phyloP scores from a whole-genome alignment of 2,329 filamentous ascomycete species.

The Aspergillus nomiae region DNA sequence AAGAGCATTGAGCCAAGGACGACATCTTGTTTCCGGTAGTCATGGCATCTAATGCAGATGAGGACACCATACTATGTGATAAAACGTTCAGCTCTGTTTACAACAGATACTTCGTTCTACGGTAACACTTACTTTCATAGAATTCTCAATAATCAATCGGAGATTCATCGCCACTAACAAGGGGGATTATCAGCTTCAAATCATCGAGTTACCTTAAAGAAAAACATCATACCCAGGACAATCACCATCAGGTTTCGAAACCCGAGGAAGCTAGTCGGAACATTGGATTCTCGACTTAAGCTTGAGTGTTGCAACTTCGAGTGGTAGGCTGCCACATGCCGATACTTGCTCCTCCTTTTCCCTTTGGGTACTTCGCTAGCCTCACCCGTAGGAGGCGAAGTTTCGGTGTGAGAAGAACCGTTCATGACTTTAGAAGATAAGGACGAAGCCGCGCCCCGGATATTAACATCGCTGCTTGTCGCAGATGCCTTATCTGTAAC shows the following conservation, averaged over 20 bases:
- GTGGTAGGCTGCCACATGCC: constrained; percentile 89
- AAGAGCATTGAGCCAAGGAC: constrained; percentile 76
- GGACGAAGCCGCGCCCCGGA: background rate
- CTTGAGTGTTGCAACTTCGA: constrained; percentile 71
- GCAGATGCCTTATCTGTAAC: background rate
- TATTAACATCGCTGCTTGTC: background rate
- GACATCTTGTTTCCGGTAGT: constrained; percentile 78
- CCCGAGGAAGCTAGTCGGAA: constrained; percentile 81
- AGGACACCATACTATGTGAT: constrained; percentile 79
- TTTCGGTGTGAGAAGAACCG: constrained; percentile 9
- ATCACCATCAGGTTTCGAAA: constrained; percentile 97
- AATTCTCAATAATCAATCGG: constrained; percentile 93
- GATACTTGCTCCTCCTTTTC: constrained; percentile 68
- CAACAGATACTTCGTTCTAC: background rate
- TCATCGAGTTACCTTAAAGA: background rate
- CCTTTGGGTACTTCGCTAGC: constrained; percentile 16
- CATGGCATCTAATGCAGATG: constrained; percentile 87
- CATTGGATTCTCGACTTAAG: constrained; percentile 77
- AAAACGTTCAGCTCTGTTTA: constrained; percentile 6
- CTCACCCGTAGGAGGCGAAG: constrained; percentile 6
- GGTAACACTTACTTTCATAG: constrained; percentile 71
- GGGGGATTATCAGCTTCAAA: constrained; percentile 13
- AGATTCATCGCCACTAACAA: constrained; percentile 82
- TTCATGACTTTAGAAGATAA: constrained; percentile 14
- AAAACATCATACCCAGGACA: constrained; percentile 67